Conservation (phyloP, 352 stramenopile species). For the Aphanomyces astaci region DNA sequence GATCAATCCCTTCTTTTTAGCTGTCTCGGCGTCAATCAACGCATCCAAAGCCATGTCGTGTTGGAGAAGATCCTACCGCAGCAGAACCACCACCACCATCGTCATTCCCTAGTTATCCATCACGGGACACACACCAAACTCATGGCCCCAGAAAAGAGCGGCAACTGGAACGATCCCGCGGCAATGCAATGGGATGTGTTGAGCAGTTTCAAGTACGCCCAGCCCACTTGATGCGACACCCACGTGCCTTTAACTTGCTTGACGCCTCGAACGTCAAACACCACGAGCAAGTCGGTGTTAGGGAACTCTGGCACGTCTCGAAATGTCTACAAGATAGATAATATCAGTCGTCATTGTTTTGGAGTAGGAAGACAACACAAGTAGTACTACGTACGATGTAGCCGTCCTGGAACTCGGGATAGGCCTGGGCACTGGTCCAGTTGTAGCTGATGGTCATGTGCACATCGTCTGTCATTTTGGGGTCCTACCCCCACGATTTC, state of each 20-base stretch:
- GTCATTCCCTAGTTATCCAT: too few relatives aligned
- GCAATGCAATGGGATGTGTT: constrained; percentile 32
- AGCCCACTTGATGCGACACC: constrained; percentile 42
- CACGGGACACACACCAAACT: constrained; percentile 40
- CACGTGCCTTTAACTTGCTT: constrained; percentile 36
- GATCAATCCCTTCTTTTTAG: constrained; percentile 39
- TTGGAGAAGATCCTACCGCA: constrained; percentile 41
- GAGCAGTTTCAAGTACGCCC: constrained; percentile 57
- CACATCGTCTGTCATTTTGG: constrained; percentile 41
- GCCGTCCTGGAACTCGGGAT: constrained; percentile 50
- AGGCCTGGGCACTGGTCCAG: constrained; percentile 49
- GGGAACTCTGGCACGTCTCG: constrained; percentile 28
- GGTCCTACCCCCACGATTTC: too few relatives aligned
- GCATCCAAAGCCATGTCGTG: constrained; percentile 3
- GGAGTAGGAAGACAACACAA: not conserved
- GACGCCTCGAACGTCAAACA: constrained; percentile 54
- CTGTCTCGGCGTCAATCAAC: constrained; percentile 33
- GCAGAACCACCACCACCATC: too few relatives aligned
- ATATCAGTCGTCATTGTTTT: not conserved
- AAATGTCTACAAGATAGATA: constrained; percentile 33
- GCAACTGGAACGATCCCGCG: constrained; percentile 40
- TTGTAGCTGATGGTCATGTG: constrained; percentile 55
- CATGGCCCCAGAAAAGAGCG: constrained; percentile 52
- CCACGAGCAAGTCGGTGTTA: constrained; percentile 29
- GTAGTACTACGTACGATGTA: constrained; percentile 33